Conservation (phyloP, 2,329 filamentous ascomycete species). For the Coniochaeta sp. region DNA sequence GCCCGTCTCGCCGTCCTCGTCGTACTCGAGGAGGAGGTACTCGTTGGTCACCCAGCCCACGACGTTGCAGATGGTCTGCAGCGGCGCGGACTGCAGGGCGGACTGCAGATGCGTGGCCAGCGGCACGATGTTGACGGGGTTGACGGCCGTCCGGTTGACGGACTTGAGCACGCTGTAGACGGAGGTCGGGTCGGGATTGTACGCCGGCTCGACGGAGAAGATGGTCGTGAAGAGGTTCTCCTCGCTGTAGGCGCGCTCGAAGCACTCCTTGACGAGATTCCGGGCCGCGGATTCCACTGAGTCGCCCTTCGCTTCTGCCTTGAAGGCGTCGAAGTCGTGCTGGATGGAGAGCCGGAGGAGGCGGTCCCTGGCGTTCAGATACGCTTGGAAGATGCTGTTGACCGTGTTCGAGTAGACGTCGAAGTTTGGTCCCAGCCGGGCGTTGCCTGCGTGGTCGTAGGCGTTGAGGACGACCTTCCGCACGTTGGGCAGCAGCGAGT, state of each 20-base stretch:
- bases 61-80: constrained; percentile 45
- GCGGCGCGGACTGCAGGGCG: constrained; percentile 36
- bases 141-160: constrained; percentile 43
- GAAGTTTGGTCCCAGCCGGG: constrained; percentile 33
- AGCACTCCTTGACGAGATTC: constrained; percentile 53
- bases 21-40: constrained; percentile 46
- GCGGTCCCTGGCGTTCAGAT: constrained; percentile 44
- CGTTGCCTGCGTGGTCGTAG: constrained; percentile 44
- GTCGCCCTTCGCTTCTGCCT: constrained; percentile 39
- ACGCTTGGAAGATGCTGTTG: constrained; percentile 46
- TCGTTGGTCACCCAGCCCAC: constrained; percentile 52
- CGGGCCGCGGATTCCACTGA: constrained; percentile 48
- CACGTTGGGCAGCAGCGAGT: constrained; percentile 48
- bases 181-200: constrained; percentile 40
- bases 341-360: constrained; percentile 45
- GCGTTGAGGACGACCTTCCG: constrained; percentile 43
- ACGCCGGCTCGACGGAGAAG: constrained; percentile 48
- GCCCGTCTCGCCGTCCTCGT: constrained; percentile 48
- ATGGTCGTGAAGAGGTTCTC: constrained; percentile 44
- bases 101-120: constrained; percentile 42
- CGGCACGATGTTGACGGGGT: constrained; percentile 46
- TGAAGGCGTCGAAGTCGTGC: constrained; percentile 47
- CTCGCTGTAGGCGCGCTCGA: constrained; percentile 51
- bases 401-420: constrained; percentile 48
- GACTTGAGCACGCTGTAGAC: constrained; percentile 43